Evolutionary conservation across 495 filamentous ascomycete genomes (phyloP).

Genomic region (Aspergillus wentii): DNA sequence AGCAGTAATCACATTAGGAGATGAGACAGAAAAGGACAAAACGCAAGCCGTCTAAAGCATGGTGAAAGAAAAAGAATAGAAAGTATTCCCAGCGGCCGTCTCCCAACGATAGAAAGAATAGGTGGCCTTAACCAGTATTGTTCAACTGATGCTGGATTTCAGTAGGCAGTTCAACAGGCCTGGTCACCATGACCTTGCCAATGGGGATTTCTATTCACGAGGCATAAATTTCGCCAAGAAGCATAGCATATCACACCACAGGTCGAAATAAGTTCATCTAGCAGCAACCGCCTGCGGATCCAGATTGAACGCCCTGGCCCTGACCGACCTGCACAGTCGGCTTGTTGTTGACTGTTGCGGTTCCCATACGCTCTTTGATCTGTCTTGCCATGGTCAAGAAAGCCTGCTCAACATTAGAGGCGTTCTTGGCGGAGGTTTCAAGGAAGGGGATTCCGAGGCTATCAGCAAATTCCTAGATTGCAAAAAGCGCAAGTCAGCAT

Average conservation of each 20-base stretch:
- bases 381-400: conserved; percentile 99
- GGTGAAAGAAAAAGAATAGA: conserved; percentile 16
- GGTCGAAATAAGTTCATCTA: conserved; percentile 50
- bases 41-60: conserved; percentile 38
- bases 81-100: conserved; percentile 18
- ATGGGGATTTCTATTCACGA: too few species aligned
- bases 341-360: conserved; percentile 96
- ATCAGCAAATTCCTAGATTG: conserved; percentile 93
- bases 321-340: conserved; percentile 91
- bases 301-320: conserved; percentile 90
- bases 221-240: too few species aligned
- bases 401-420: conserved; percentile 97
- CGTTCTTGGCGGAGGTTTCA: conserved; percentile 99
- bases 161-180: too few species aligned
- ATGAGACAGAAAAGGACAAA: conserved; percentile 21
- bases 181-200: too few species aligned
- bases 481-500: conserved; percentile 13
- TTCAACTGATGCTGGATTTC: too few species aligned
- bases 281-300: conserved; percentile 89
- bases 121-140: too few species aligned
- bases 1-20: conserved; percentile 23
- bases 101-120: too few species aligned
- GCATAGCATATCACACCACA: too few species aligned
- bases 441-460: conserved; percentile 98
- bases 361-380: conserved; percentile 99